Conservation (phyloP, 2,329 filamentous ascomycete species). For the Fusarium coffeatum region DNA sequence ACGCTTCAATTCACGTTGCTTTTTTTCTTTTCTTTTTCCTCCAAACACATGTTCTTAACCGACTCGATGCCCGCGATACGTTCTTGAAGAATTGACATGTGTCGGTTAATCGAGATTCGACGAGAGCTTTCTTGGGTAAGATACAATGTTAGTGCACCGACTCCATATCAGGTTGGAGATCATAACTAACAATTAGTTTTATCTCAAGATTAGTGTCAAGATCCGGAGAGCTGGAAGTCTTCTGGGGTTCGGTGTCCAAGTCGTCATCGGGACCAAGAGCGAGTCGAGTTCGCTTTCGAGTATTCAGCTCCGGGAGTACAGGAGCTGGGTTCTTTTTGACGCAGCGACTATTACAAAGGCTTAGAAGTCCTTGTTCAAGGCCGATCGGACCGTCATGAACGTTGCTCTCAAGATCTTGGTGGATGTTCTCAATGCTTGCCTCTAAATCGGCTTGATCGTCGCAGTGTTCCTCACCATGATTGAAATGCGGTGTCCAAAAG, state of each 20-base stretch:
- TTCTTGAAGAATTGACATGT: background rate
- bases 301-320: background rate
- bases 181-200: background rate
- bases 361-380: background rate
- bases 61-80: background rate
- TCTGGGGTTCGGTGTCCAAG: background rate
- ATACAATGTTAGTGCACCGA: background rate
- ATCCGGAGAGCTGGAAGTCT: background rate
- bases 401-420: background rate
- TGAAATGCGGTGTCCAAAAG: background rate
- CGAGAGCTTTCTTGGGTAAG: background rate
- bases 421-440: background rate
- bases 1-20: too few relatives aligned
- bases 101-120: background rate
- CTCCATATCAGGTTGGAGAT: too few relatives aligned
- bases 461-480: too few relatives aligned
- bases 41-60: background rate
- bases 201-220: background rate
- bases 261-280: background rate
- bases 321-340: background rate
- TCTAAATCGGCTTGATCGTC: background rate
- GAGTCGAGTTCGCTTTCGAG: background rate
- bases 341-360: background rate
- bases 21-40: background rate
- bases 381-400: background rate